Evolutionary conservation across 2,329 filamentous ascomycete species (phyloP), one percentile per base, ranked within the genome.

Genomic region (Botryotinia globosa): DNA sequence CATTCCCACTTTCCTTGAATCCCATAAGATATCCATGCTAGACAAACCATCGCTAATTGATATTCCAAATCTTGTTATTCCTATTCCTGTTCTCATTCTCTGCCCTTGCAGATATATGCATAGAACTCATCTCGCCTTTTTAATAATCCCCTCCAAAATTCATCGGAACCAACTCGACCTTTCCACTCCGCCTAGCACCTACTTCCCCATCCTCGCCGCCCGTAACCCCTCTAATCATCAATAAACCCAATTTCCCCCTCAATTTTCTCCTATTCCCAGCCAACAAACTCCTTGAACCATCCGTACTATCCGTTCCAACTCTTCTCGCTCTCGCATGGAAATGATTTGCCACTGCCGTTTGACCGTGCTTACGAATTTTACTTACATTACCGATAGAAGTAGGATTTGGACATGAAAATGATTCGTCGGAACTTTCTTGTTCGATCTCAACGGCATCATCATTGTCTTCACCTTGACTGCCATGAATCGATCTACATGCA

Each of bases 81-180:
- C 14, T 16, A 22, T 34, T 1, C n/a, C 9, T 37, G 5, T 14
- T 29, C 6, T 34, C 14, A 42, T 42, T 16, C 39, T 34, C 54
- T 22, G 7, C 20, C 4, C 8, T 20, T 25, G 12, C n/a, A 34
- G 7, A 39, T n/a, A 12, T 37, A 18, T 18, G 18, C 20, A 34
- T 44, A 8, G 22, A 32, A 7, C 4, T 9, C 25, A 56, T n/a
- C 29, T 32, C 66, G 6, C 2, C 39, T 14, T 12, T 56, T 4
- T 14, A 68, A 56, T 63, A 12, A 54, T 65, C 69, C 25, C 69
- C 61, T 5, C 59, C 59, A 12, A 71, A 56, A 71, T 71, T n/a
- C 45, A 71, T 54, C n/a, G 37, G 54, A 48, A 71, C 37, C 45
- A 32, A 34, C 10, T 65, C 69, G 20, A 71, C 54, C 0, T 61